phyloP scores from a whole-genome alignment of 2,329 filamentous ascomycete species.

The Aspergillus glaucus region DNA sequence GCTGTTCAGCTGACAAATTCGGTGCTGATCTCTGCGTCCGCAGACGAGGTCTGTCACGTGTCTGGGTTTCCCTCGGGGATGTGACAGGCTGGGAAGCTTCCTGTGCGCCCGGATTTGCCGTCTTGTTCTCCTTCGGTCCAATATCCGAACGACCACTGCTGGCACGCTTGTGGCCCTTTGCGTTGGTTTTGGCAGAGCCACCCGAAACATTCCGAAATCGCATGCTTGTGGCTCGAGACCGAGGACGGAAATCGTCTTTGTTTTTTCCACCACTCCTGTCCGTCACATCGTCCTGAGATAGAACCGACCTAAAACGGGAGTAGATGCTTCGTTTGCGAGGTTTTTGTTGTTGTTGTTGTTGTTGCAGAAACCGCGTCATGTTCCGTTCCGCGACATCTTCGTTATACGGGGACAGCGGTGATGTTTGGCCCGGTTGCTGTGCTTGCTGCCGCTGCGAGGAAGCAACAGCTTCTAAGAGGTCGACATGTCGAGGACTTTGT shows the following conservation, averaged over 20 bases:
- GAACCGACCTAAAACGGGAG: constrained; percentile 26
- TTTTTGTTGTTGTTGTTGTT: constrained; percentile 15
- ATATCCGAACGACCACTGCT: background rate
- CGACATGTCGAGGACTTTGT: constrained; percentile 31
- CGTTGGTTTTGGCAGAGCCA: background rate
- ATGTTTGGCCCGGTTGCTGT: constrained; percentile 16
- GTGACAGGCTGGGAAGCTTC: constrained; percentile 3
- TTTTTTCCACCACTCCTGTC: constrained; percentile 33
- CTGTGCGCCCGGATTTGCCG: constrained; percentile 10
- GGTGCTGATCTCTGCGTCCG: constrained; percentile 28
- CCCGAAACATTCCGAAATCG: constrained; percentile 2
- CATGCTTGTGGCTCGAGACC: constrained; percentile 15
- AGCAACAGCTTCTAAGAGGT: constrained; percentile 33
- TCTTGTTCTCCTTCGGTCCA: constrained; percentile 1
- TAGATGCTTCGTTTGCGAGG: constrained; percentile 20
- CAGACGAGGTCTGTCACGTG: constrained; percentile 9
- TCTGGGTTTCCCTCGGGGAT: constrained; percentile 1
- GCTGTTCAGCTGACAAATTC: constrained; percentile 18
- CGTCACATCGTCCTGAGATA: constrained; percentile 39
- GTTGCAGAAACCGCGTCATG: constrained; percentile 27
- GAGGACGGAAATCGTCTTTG: constrained; percentile 11
- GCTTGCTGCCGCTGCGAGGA: constrained; percentile 26
- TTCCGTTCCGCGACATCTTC: constrained; percentile 41
- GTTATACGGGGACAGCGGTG: constrained; percentile 33
- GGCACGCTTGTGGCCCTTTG: background rate